Percentiles rank a stretch among this genome's conserved stretches.
phyloP scores from a whole-genome alignment of 345 rosid species.

The Bruguiera sexangula region DNA sequence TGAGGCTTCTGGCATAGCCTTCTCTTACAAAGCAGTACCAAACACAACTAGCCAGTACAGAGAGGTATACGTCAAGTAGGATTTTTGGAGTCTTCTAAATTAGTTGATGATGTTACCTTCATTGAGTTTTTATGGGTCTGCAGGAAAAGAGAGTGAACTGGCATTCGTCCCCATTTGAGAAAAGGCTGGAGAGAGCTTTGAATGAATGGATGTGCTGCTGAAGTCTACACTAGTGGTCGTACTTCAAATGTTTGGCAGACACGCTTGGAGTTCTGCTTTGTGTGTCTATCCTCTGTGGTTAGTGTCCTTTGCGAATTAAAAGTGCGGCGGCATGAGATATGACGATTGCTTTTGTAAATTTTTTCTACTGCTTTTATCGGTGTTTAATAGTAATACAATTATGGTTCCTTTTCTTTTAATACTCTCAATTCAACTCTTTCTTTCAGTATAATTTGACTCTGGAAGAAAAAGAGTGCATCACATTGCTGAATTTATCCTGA shows the following conservation, averaged over 20 bases:
- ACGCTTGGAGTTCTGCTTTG: background rate
- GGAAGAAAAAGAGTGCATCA: too few relatives aligned
- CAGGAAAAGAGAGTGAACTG: conserved; percentile 88
- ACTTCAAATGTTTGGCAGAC: background rate
- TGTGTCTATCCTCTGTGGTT: background rate
- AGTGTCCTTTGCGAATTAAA: conserved; percentile 6
- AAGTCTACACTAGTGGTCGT: background rate
- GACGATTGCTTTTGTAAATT: conserved; percentile 9
- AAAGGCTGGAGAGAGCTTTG: conserved; percentile 84
- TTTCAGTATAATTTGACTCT: too few relatives aligned
- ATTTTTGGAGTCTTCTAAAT: conserved; percentile 1
- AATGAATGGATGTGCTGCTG: conserved; percentile 37
- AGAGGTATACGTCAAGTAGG: conserved; percentile 57
- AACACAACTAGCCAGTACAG: conserved; percentile 85
- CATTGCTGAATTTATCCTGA: too few relatives aligned
- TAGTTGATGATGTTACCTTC: conserved; percentile 8
- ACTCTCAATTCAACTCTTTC: too few relatives aligned
- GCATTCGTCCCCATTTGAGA: conserved; percentile 93
- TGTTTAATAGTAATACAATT: background rate
- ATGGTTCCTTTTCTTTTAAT: background rate
- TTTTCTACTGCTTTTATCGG: conserved; percentile 5
- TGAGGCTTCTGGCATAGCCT: conserved; percentile 28
- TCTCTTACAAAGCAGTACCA: conserved; percentile 80
- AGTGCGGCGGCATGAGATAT: background rate
- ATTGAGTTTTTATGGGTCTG: conserved; percentile 24